Base-by-base conservation (phyloP, 371 early-diverging fungal species). In the Apophysomyces elegans region DNA sequence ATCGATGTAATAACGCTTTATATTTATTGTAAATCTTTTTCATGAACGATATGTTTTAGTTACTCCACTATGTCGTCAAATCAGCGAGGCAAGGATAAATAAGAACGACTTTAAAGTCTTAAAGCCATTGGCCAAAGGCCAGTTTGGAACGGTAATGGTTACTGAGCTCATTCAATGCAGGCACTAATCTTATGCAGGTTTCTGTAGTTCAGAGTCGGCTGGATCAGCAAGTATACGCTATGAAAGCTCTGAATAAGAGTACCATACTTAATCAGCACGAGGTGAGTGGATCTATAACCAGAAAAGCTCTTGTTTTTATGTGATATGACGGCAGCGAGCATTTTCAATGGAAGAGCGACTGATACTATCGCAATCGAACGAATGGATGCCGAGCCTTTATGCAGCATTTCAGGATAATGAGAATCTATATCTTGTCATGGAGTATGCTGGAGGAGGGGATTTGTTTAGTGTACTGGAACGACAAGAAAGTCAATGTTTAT, bases 381-480 rank as follows among this genome's bases (percentile, higher is more conserved):
- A 63, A 36, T 97, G 96, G 95, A 88, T 97, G 39, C 91, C 86
- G 5, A 67, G 56, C 54, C 86, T 98, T 43, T 90, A 93, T 74
- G 93, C 91, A 57, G 93, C 97, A 7, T 99, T 99, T 74, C 98
- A 99, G 76, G 98, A 97, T 60, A 73, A 85, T 26, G 80, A 87
- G 45, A 88, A 93, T 64, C 79, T 98, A 38, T 99, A 98, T 74
- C 77, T 99, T 16, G 92, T 98, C 37, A 98, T 99, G 99, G 98
- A 98, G 77, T 99, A 95, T 75, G 84, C 95, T 16, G 92, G 96
- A 4, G 99, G 97, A 21, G 97, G 98, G 35, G 96, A 97, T 78
- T 75, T 99, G 67, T 96, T 97, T 86, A 93, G 94, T 41, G 87
- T 98, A 77, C 78, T 97, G 57, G 93, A 94, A 70, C 88, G 90